Base-by-base conservation (phyloP, 768 basidiomycete species). In the Hypholoma sublateritium region DNA sequence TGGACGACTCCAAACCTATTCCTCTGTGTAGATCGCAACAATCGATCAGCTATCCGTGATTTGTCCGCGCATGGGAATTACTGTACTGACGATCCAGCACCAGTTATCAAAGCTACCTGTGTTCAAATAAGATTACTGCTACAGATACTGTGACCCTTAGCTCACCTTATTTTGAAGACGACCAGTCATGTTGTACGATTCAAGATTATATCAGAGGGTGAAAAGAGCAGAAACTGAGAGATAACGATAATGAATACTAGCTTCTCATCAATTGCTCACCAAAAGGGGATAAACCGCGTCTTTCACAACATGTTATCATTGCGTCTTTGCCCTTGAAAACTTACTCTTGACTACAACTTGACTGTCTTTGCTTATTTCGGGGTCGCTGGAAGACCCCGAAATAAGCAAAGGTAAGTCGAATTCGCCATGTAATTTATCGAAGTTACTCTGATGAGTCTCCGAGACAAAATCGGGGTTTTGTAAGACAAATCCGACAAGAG, bases 1-100 rank as follows among this genome's bases (percentile, higher is more conserved):
- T 80, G n/a, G 94, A 87, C 0, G 95, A 90, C 75, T 99, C 95
- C 47, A 98, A 83, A 24, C 97, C 97, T 70, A 99, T 97, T 0
- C 97, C 97, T 55, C 95, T 98, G 71, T 98, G 71, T 42, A 43
- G 3, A 55, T 39, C 55, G 61, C 63, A 51, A 52, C 61, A 50
- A 55, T 61, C 21, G 54, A 59, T 60, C 47, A 58, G 62, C 53
- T 69, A 62, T 55, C 60, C 42, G 57, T 55, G 41, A 5, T 59
- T 59, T 47, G 46, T 58, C 57, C 16, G 37, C 17, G 45, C 21
- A 50, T 35, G 34, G 35, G 49, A 47, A 57, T 28, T 34, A 21
- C 19, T 19, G 25, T 13, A 53, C 91, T 77, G 68, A 95, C 93
- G 88, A 89, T 68, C 87, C 94, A 45, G 87, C 94, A 57, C 94